Conservation (phyloP, 2,329 filamentous ascomycete genomes). For the Aspergillus puulaauensis region DNA sequence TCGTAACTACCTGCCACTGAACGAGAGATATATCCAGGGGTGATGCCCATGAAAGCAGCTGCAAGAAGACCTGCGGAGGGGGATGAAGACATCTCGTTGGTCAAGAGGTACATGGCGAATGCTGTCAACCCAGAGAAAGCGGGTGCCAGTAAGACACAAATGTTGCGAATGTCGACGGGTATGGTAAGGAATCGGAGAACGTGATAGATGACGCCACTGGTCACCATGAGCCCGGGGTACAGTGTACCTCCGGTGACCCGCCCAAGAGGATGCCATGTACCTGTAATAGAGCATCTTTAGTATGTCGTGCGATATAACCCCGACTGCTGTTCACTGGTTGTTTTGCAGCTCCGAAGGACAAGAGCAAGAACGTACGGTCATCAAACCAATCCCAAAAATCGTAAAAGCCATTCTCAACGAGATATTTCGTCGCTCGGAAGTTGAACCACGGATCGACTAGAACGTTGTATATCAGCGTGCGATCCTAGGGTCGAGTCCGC, state of each 20-base stretch:
- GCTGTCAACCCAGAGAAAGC: slow-evolving; percentile 93
- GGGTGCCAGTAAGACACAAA: slow-evolving; percentile 93
- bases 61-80: slow-evolving; percentile 92
- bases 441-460: slow-evolving; percentile 99
- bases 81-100: slow-evolving; percentile 95
- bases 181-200: slow-evolving; percentile 82
- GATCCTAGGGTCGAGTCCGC: neutral
- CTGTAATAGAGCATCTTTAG: slow-evolving; percentile 25
- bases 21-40: slow-evolving; percentile 94
- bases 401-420: slow-evolving; percentile 95
- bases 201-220: slow-evolving; percentile 95
- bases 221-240: slow-evolving; percentile 98
- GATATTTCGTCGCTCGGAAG: slow-evolving; percentile 96
- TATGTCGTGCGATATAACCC: neutral
- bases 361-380: slow-evolving; percentile 64
- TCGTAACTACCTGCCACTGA: slow-evolving; percentile 98
- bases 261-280: slow-evolving; percentile 97
- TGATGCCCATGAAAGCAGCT: slow-evolving; percentile 94
- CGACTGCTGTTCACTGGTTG: neutral
- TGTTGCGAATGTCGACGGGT: slow-evolving; percentile 97
- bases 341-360: neutral
- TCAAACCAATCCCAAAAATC: slow-evolving; percentile 99
- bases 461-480: neutral
- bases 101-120: slow-evolving; percentile 89
- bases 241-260: slow-evolving; percentile 98